phyloP scores from a whole-genome alignment of 257 asterid genomes.

The Buddleja alternifolia region DNA sequence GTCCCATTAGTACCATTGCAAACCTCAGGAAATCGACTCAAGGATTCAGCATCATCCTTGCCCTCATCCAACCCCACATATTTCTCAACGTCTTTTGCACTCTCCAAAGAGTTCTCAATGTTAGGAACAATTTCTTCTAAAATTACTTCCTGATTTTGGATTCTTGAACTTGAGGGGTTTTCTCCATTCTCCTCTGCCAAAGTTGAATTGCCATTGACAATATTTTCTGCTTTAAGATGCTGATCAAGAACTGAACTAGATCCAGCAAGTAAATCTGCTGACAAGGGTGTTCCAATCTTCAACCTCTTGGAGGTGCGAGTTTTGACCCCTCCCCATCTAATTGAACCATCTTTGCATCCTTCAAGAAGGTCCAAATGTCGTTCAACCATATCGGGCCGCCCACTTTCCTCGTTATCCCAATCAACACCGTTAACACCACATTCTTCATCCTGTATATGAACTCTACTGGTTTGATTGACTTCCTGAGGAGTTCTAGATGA shows the following conservation, averaged over 20 bases:
- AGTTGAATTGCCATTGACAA: slow-evolving; percentile 40
- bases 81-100: slow-evolving; percentile 36
- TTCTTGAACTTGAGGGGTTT: slow-evolving; percentile 37
- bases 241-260: slow-evolving; percentile 49
- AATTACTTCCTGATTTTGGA: slow-evolving; percentile 49
- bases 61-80: slow-evolving; percentile 32
- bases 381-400: slow-evolving; percentile 37
- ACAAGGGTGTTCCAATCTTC: slow-evolving; percentile 58
- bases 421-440: slow-evolving; percentile 34
- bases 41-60: slow-evolving; percentile 37
- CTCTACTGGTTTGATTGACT: slow-evolving; percentile 34
- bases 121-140: slow-evolving; percentile 37
- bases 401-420: slow-evolving; percentile 45
- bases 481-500: slow-evolving; percentile 49
- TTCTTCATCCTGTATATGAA: slow-evolving; percentile 34
- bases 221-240: slow-evolving; percentile 42
- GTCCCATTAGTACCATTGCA: slow-evolving; percentile 45
- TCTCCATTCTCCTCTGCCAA: slow-evolving; percentile 38
- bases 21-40: slow-evolving; percentile 36
- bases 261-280: slow-evolving; percentile 45
- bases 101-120: slow-evolving; percentile 40
- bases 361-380: slow-evolving; percentile 66
- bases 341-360: slow-evolving; percentile 65
- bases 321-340: slow-evolving; percentile 92
- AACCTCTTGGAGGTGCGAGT: slow-evolving; percentile 79